Evolutionary conservation across 2,329 filamentous ascomycete species (phyloP).

Genomic region (Botrytis byssoidea): DNA sequence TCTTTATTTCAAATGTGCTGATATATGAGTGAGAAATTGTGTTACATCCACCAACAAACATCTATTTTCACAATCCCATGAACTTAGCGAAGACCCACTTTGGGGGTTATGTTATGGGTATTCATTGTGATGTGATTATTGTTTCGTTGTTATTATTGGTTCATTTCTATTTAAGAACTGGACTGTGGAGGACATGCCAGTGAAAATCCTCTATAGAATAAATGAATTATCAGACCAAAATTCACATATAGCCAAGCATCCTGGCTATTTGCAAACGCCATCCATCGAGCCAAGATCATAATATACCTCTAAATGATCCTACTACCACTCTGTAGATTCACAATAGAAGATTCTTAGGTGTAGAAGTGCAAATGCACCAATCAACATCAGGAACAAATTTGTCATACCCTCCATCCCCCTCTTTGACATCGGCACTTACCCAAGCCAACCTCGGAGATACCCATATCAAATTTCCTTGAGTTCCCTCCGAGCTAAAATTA

Average conservation of each 20-base stretch:
- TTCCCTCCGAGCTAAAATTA: neutral
- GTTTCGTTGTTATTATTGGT: neutral
- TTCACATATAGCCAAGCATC: neutral
- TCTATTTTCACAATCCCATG: neutral
- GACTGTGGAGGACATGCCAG: neutral
- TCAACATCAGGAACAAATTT: neutral
- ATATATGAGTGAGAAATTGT: neutral
- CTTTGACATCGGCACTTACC: neutral
- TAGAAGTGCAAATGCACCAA: neutral
- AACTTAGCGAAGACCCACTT: neutral
- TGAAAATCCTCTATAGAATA: neutral
- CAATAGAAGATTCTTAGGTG: neutral
- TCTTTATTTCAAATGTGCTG: neutral
- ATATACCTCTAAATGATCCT: neutral
- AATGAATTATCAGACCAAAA: neutral
- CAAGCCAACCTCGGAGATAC: neutral
- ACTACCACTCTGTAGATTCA: neutral
- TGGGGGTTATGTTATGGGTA: neutral
- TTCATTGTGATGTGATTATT: neutral
- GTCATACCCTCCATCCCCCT: neutral
- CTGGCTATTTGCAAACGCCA: neutral
- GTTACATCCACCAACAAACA: neutral
- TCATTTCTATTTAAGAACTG: neutral
- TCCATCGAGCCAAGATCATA: neutral
- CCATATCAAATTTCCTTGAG: neutral